phyloP scores from a whole-genome alignment of 2,329 filamentous ascomycete species.

The Trichoderma koningii region DNA sequence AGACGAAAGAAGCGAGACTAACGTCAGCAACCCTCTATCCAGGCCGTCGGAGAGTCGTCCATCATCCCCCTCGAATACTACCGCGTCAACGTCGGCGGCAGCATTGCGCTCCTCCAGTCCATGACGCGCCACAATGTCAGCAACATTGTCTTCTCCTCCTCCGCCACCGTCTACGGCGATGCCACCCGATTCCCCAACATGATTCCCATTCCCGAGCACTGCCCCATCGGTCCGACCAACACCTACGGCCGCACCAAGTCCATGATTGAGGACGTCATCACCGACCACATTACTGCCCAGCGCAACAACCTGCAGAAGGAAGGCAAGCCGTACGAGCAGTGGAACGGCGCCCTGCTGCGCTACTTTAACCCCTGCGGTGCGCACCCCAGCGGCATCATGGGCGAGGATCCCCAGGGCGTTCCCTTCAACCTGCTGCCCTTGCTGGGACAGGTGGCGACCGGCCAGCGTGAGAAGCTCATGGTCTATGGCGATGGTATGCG shows the following conservation, averaged over 20 bases:
- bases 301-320: constrained; percentile 79
- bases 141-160: constrained; percentile 98
- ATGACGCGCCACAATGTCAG: constrained; percentile 89
- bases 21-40: constrained; percentile 27
- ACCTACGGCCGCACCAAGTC: constrained; percentile 97
- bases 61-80: constrained; percentile 98
- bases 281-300: constrained; percentile 85
- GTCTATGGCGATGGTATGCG: constrained; percentile 90
- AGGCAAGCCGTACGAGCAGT: constrained; percentile 75
- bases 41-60: constrained; percentile 94
- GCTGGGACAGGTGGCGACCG: constrained; percentile 92
- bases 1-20: neutral
- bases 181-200: constrained; percentile 94
- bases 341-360: constrained; percentile 89
- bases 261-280: constrained; percentile 88
- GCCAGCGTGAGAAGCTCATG: constrained; percentile 88
- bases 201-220: constrained; percentile 98
- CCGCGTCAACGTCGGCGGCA: constrained; percentile 92
- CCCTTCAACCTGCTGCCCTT: constrained; percentile 95
- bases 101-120: constrained; percentile 78
- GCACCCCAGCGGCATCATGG: constrained; percentile 95
- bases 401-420: constrained; percentile 93
- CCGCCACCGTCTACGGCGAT: constrained; percentile 97
- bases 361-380: constrained; percentile 98
- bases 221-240: constrained; percentile 95